A percentile compares a stretch with the other conserved stretches of the same genome.
These are phyloP conservation scores for Penicillium sp. DNA, from an alignment of 2,329 filamentous ascomycete species.

Conservation along the genomic window DNA sequence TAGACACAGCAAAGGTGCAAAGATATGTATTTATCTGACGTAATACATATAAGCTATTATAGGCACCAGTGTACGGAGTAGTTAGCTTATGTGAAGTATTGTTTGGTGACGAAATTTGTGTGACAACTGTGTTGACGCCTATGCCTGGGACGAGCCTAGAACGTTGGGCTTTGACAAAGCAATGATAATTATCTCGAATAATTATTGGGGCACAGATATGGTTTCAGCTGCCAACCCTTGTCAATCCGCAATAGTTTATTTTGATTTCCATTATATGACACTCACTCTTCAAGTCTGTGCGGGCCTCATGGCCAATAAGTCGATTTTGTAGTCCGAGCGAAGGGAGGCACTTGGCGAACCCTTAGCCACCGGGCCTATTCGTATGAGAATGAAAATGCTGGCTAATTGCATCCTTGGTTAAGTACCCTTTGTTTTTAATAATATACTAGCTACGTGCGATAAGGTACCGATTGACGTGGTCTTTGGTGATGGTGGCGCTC, in stretches of 20 bases:
- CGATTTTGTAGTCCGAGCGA: background rate
- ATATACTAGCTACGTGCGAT: background rate
- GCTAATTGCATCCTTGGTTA: background rate
- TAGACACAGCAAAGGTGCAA: background rate
- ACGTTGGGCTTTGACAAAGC: background rate
- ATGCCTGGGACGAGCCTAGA: background rate
- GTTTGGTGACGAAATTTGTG: background rate
- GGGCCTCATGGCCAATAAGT: background rate
- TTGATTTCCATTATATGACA: background rate
- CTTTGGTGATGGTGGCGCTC: background rate
- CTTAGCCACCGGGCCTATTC: background rate
- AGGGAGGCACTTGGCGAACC: background rate
- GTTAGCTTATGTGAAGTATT: background rate
- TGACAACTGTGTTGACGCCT: background rate
- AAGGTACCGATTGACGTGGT: background rate
- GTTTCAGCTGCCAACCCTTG: constrained; percentile 1
- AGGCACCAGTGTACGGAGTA: background rate
- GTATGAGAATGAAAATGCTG: background rate
- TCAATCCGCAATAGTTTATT: background rate
- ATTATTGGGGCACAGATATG: background rate
- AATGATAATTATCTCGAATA: background rate
- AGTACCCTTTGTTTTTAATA: background rate
- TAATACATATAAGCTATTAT: background rate
- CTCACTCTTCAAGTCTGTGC: background rate
- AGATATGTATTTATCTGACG: background rate